Conservation (phyloP, 768 basidiomycete genomes). For the Pleurotus tuoliensis region DNA sequence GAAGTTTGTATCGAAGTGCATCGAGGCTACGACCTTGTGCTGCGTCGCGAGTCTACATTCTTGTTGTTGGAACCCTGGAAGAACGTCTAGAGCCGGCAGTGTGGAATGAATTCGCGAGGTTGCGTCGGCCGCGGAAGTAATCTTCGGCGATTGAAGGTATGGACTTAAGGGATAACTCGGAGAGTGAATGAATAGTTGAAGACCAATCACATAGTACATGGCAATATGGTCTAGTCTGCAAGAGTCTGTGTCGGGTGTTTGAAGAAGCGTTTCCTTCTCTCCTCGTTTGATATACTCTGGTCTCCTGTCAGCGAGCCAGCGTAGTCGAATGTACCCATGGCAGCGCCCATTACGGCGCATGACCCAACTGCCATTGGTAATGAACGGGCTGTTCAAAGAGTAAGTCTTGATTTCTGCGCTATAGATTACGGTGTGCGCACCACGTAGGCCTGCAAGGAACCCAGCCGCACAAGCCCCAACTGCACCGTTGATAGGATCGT, state of each 20-base stretch:
- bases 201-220: not conserved
- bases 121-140: too few species aligned
- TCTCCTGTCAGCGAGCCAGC: conserved; percentile 56
- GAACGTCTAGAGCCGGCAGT: too few species aligned
- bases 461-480: conserved; percentile 91
- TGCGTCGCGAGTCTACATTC: too few species aligned
- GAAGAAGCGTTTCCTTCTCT: conserved; percentile 78
- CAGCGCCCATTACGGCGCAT: conserved; percentile 73
- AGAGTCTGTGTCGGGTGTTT: conserved; percentile 55
- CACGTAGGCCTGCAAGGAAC: conserved; percentile 82
- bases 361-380: conserved; percentile 77
- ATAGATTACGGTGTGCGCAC: conserved; percentile 34
- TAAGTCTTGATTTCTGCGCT: conserved; percentile 11
- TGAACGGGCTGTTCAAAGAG: conserved; percentile 60
- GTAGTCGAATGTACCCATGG: conserved; percentile 80
- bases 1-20: too few species aligned
- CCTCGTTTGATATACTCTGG: conserved; percentile 47
- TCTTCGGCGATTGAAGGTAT: too few species aligned
- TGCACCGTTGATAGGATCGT: conserved; percentile 81
- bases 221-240: conserved; percentile 19
- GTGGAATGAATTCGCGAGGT: too few species aligned
- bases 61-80: too few species aligned
- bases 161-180: too few species aligned
- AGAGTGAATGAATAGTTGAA: not conserved
- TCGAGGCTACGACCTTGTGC: too few species aligned